Evolutionary conservation across 2,329 filamentous ascomycete species (phyloP).

Genomic region (Macrophomina pseudophaseolina): DNA sequence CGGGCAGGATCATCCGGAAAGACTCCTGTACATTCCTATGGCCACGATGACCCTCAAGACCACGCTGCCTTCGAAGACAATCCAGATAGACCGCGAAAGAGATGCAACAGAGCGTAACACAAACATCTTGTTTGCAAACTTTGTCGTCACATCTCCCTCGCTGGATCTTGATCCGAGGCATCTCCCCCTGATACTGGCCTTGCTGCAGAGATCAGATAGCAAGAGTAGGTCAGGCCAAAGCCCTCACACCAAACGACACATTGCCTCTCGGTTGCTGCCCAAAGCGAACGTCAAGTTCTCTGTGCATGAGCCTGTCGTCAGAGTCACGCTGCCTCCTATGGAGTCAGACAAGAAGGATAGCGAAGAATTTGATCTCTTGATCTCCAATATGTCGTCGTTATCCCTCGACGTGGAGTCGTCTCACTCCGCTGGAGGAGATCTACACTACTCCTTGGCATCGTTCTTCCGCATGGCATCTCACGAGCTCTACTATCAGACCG

Average conservation of each 20-base stretch:
- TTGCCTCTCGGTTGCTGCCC: conserved; percentile 89
- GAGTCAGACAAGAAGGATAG: conserved; percentile 61
- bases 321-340: conserved; percentile 84
- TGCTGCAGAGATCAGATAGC: conserved; percentile 62
- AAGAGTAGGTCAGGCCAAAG: not conserved
- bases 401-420: conserved; percentile 94
- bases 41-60: conserved; percentile 94
- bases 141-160: conserved; percentile 94
- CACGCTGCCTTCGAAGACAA: conserved; percentile 90
- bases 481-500: conserved; percentile 92
- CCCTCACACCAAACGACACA: conserved; percentile 55
- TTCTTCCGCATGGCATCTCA: conserved; percentile 84
- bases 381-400: conserved; percentile 91
- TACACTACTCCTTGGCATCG: conserved; percentile 85
- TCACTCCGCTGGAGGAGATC: conserved; percentile 82
- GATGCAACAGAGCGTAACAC: conserved; percentile 86
- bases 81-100: conserved; percentile 73
- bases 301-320: conserved; percentile 92
- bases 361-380: conserved; percentile 92
- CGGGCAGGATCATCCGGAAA: conserved; percentile 81
- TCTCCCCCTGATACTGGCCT: conserved; percentile 79
- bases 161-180: conserved; percentile 92
- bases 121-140: conserved; percentile 95
- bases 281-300: conserved; percentile 96
- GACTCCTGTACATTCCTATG: conserved; percentile 94